These are phyloP conservation scores for Leptographium flavum DNA, from an alignment of 2,329 filamentous ascomycete species.

Conservation along the genomic window DNA sequence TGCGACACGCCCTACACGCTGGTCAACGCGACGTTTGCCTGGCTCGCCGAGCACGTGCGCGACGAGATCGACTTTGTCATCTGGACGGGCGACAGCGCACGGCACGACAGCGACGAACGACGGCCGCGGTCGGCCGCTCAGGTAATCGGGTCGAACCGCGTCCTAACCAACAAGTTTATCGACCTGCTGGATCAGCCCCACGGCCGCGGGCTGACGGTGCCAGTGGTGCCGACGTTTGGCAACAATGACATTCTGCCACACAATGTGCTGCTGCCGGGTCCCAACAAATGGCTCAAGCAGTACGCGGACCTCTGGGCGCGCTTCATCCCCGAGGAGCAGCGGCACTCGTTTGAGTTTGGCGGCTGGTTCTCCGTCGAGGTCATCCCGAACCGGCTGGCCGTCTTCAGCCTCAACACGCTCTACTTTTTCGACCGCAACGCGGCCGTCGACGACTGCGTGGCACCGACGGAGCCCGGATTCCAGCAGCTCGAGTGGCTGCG, in stretches of 20 bases:
- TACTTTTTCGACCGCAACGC: constrained; percentile 93
- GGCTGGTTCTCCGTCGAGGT: constrained; percentile 95
- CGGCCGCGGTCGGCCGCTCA: constrained; percentile 62
- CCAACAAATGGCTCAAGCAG: constrained; percentile 69
- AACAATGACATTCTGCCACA: constrained; percentile 98
- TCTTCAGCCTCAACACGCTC: constrained; percentile 90
- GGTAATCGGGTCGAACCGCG: constrained; percentile 63
- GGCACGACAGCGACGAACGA: constrained; percentile 76
- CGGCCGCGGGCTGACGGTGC: constrained; percentile 50
- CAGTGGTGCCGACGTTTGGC: constrained; percentile 79
- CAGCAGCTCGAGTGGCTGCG: constrained; percentile 94
- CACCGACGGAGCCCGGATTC: constrained; percentile 71
- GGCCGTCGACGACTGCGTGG: constrained; percentile 78
- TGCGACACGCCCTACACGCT: constrained; percentile 77
- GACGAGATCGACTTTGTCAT: constrained; percentile 78
- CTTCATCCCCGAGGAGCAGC: constrained; percentile 86
- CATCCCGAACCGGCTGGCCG: constrained; percentile 68
- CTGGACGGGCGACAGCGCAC: constrained; percentile 83
- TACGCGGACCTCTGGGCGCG: constrained; percentile 68
- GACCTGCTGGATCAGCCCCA: constrained; percentile 51
- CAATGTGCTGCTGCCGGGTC: constrained; percentile 77
- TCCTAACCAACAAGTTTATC: constrained; percentile 61
- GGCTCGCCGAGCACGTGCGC: constrained; percentile 66
- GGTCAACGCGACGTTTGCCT: constrained; percentile 77
- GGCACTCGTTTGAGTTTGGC: constrained; percentile 79